Evolutionary conservation across 176 grass and related monocot genomes (phyloP), one percentile per base, ranked within the genome.

Genomic region (Rhynchospora tenuis): DNA sequence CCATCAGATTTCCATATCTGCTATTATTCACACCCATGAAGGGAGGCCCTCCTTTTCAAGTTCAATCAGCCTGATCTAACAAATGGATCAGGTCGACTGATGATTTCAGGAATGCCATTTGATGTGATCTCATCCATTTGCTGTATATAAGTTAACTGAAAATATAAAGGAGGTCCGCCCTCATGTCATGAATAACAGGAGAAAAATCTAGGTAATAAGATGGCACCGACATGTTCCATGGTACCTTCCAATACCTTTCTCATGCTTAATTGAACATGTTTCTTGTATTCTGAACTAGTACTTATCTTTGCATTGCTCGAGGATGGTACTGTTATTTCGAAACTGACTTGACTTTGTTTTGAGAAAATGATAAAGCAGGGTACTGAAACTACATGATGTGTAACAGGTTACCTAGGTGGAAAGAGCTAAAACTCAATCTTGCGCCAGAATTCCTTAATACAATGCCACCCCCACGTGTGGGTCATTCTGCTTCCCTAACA

Each of bases 401-500:
- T 20, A 66, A 84, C 85, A 84, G 81, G 22, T 85, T 69, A 54
- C 88, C 91, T 1, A 89, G 91, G 85, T 99, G 96, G 96, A 99
- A 93, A 86, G 96, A 99, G 71, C 16, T 95, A 31, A 91, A 90
- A 77, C 90, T 84, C 73, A 81, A 88, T 44, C 63, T 89, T 50
- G 80, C 56, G 71, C 91, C 86, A 61, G 90, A 85, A 82, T 67
- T 90, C 59, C 88, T 89, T 13, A 91, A 87, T 80, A 88, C 90
- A 85, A 89, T 93, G 75, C 96, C 93, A 4, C 89, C 82, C 63
- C 91, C 93, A 76, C 86, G 96, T 51, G 96, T 91, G 82, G 96
- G 96, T 20, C 96, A 99, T 76, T 99, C 96, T 51, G 96, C 93
- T 67, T 65, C 90, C 43, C 86, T 90, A 64, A 61, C 88, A 26